Evolutionary conservation across 768 basidiomycete species (phyloP), one percentile per base, ranked within the genome.

Genomic region (Paxillus rubicundulus): DNA sequence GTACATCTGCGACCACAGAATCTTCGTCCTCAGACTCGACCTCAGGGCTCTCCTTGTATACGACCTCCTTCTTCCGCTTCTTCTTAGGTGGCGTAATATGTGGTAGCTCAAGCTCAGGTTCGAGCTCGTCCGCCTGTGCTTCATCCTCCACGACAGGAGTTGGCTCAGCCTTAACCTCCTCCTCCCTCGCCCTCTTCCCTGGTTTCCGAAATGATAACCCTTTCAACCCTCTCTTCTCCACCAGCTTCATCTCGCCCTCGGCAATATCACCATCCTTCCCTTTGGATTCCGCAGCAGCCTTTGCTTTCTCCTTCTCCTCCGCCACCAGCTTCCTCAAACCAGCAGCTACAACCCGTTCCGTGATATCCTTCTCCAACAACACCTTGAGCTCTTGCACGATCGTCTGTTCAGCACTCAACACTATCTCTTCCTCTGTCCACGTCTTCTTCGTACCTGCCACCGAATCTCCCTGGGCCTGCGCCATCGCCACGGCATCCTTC

Each of bases 1-100:
- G 74, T 32, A 59, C 61, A 24, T 72, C 69, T 1, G 70, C 60
- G 10, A 60, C 70, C 24, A 60, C 50, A 10, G 59, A 70, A 18
- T 74, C 77, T 49, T 86, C 87, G 36, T 81, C 80, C 60, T 86
- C 87, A 6, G 79, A 82, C 72, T 86, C 86, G 37, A 81, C 57
- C 38, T 84, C 77, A 33, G 72, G 70, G 38, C 75, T 75, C 54
- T 70, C 59, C 47, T 54, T 68, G 59, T 61, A 61, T 39, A 63
- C 62, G 38, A 47, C 56, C 55, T 81, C 82, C 63, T 78, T 78
- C 72, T 77, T 83, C 63, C 75, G 72, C 65, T 75, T 82, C 77
- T 86, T 84, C 71, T 72, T 81, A 39, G 81, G 82, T 28, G 77
- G 72, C 50, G 76, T 75, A 17, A 69, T 64, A 14, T 64, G 65